Evolutionary conservation across 1,284 basidiomycete genomes (phyloP), one percentile per base, ranked within the genome.

Genomic region (Pholiota adiposa): DNA sequence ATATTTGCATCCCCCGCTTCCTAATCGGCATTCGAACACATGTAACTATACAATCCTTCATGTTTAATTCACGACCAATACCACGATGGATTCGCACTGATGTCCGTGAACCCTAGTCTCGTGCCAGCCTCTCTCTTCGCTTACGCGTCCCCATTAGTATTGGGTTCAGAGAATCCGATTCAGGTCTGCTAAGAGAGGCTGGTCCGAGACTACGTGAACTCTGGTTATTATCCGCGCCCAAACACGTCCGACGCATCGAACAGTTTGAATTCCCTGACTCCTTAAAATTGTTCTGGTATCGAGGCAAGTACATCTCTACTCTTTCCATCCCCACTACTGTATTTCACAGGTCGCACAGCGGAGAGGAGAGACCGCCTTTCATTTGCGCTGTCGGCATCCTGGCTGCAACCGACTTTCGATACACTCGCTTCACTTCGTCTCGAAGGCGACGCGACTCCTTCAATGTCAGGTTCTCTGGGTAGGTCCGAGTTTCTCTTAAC

Each of bases 401-500:
- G 41, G 41, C 41, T 43, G 19, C 41, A 23, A 43, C 19, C 19
- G 8, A 27, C 44, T 23, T 46, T 27, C 4, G 44, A 25, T 41
- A n/a, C 27, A 19, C 7, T 34, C 41, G 51, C 34, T 44, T 40
- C 44, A 41, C 61, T 21, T 29, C 19, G 9, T 25, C 59, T 16
- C 36, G 31, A 23, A 16, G 40, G 27, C 12, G 25, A 43, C 21
- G 25, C 19, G 16, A 3, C 29, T 31, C 12, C 21, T 46, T 64
- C 60, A 1, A 50, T 14, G 9, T 25, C 40, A n/a, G 56, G 56
- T 43, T 67, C 56, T 55, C 25, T 50, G 5, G 62, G 62, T 14
- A 61, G 25, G 19, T 49, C 56, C 2, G 68, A 63, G 31, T 56
- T 50, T 19, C 59, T 53, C 31, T 58, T 62, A 8, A 61, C 41